Evolutionary conservation across 1,139 yeast genomes (phyloP).

Genomic region (Zygosaccharomyces sapae): DNA sequence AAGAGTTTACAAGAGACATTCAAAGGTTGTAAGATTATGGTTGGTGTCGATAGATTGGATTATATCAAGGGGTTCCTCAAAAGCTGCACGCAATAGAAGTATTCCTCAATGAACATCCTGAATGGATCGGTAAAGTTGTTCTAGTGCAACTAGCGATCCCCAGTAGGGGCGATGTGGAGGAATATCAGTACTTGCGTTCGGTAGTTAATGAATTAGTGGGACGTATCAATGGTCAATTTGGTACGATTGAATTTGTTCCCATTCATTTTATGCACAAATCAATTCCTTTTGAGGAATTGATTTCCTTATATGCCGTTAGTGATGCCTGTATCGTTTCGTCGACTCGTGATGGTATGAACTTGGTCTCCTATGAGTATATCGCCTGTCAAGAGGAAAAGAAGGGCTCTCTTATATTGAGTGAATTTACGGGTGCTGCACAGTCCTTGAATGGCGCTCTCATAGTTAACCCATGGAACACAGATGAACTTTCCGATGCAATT

Average conservation of each 20-base stretch:
- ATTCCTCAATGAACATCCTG: slow-evolving; percentile 87
- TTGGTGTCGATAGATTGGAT: slow-evolving; percentile 93
- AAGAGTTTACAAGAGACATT: slow-evolving; percentile 56
- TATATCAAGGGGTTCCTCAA: slow-evolving; percentile 95
- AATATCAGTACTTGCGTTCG: slow-evolving; percentile 87
- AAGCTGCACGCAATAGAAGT: slow-evolving; percentile 94
- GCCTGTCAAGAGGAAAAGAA: slow-evolving; percentile 88
- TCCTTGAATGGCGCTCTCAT: slow-evolving; percentile 87
- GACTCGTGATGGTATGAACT: slow-evolving; percentile 97
- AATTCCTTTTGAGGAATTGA: slow-evolving; percentile 83
- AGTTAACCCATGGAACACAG: slow-evolving; percentile 98
- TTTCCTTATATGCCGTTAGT: slow-evolving; percentile 75
- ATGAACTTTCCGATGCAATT: slow-evolving; percentile 82
- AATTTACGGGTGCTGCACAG: slow-evolving; percentile 99
- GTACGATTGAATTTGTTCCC: slow-evolving; percentile 96
- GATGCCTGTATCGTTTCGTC: slow-evolving; percentile 92
- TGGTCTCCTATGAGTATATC: slow-evolving; percentile 92
- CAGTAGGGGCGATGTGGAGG: slow-evolving; percentile 96
- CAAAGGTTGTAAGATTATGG: slow-evolving; percentile 74
- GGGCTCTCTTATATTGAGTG: slow-evolving; percentile 83
- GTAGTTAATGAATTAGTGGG: slow-evolving; percentile 96
- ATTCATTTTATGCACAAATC: slow-evolving; percentile 94
- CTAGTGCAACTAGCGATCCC: slow-evolving; percentile 98
- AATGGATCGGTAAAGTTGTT: slow-evolving; percentile 96
- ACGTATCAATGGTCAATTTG: slow-evolving; percentile 90